Base-by-base conservation (phyloP, 1,284 basidiomycete genomes). In the Ganoderma boninense region DNA sequence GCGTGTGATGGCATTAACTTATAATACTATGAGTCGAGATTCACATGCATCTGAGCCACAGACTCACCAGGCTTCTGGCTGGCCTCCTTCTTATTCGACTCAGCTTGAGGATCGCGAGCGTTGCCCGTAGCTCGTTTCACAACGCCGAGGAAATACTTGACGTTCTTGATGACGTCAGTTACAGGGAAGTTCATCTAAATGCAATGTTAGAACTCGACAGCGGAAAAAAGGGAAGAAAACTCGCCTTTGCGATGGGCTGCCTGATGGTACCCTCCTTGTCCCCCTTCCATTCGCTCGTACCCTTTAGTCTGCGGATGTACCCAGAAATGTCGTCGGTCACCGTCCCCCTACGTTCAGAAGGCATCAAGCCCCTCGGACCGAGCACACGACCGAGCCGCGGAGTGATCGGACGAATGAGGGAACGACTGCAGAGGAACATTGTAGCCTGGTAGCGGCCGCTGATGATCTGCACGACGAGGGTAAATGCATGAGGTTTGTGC, bases 361-460 rank as follows among this genome's bases (percentile, higher is more conserved):
- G 97, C 96, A 99, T 99, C 66, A 99, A 83, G 72, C 97, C 97
- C 71, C 95, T 92, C 56, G 96, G 97, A 78, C 97, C 98, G 35
- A 99, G 87, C 70, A 95, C 90, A 75, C 97, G 92, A 43, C 97
- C 97, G 8, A 99, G 87, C 75, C 89, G 89, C 16, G 92, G 90
- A 32, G 94, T 92, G 71, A 99, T 94, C 43, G 89, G 83, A 38
- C 91, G 89, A 69, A 98, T 89, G 77, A 98, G 88, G 20, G 89
- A 87, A 4, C 95, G 90, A 0, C 95, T 96, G 65, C 93, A 94
- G 32, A 99, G 87, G 74, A 96, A 92, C 63, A 94, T 91, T 18
- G 94, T 95, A n/a, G 91, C 93, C 75, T 89, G 86, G 75, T 92
- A 84, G 72, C 89, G 84, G 75, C 91, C 89, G 75, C 85, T 86